These are phyloP conservation scores for Pseudocercospora eumusae DNA, from an alignment of 2,329 filamentous ascomycete genomes.

Conservation along the genomic window DNA sequence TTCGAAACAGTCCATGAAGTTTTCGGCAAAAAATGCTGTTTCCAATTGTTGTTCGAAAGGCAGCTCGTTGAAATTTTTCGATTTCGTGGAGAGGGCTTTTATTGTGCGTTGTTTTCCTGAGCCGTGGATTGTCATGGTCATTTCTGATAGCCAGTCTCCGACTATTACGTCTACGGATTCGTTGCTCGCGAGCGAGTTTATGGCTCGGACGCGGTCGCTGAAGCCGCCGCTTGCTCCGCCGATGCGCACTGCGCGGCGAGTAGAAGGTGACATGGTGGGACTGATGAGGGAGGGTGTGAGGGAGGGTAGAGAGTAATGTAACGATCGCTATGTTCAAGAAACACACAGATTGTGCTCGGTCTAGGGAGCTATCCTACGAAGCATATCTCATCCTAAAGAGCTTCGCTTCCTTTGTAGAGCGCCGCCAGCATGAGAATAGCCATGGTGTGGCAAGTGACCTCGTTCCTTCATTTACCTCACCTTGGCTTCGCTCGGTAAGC, in stretches of 20 bases:
- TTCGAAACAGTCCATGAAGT: constrained; percentile 50
- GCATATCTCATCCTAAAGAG: background rate
- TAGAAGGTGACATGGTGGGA: background rate
- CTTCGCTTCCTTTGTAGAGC: background rate
- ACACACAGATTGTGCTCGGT: background rate
- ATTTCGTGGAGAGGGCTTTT: constrained; percentile 15
- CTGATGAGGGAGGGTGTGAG: background rate
- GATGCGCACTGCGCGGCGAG: constrained; percentile 20
- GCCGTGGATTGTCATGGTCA: constrained; percentile 54
- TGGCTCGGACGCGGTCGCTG: constrained; percentile 39
- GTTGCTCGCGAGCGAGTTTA: constrained; percentile 25
- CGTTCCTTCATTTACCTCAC: background rate
- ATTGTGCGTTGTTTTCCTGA: constrained; percentile 23
- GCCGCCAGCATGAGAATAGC: background rate
- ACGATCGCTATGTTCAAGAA: background rate
- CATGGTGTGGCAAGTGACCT: background rate
- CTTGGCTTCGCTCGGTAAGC: background rate
- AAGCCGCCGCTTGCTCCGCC: constrained; percentile 41
- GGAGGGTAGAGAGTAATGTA: background rate
- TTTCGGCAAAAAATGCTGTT: constrained; percentile 24
- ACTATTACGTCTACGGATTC: constrained; percentile 54
- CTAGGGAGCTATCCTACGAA: background rate
- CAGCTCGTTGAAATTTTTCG: constrained; percentile 9
- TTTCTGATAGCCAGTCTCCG: constrained; percentile 52
- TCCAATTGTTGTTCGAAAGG: constrained; percentile 20